These are phyloP conservation scores for Debaryomycetaceae sp. DNA, from an alignment of 1,139 yeast species.

Conservation along the genomic window DNA sequence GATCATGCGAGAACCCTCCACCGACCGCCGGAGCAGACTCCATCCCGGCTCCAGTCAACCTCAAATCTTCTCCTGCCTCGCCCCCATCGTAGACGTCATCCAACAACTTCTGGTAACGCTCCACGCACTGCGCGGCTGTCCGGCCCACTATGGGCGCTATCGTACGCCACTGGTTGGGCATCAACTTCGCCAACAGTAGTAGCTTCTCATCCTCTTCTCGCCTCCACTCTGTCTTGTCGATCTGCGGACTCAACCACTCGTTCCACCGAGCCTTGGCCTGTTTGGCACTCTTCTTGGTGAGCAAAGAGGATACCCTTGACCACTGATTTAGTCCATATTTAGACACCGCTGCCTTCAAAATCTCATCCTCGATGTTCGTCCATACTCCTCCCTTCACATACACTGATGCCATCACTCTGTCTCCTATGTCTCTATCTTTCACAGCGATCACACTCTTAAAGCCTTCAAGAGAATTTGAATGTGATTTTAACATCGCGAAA, in stretches of 20 bases:
- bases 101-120: slow-evolving; percentile 75
- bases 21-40: slow-evolving; percentile 51
- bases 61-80: slow-evolving; percentile 33
- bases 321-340: slow-evolving; percentile 94
- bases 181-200: slow-evolving; percentile 58
- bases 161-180: slow-evolving; percentile 95
- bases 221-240: slow-evolving; percentile 66
- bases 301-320: slow-evolving; percentile 85
- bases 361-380: slow-evolving; percentile 90
- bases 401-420: slow-evolving; percentile 37
- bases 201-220: slow-evolving; percentile 74
- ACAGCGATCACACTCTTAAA: neutral
- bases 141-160: slow-evolving; percentile 78
- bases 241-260: slow-evolving; percentile 79
- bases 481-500: neutral
- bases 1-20: slow-evolving; percentile 44
- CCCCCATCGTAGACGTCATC: slow-evolving; percentile 44
- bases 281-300: slow-evolving; percentile 82
- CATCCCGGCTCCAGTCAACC: slow-evolving; percentile 52
- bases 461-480: neutral
- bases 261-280: slow-evolving; percentile 94
- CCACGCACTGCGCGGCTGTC: slow-evolving; percentile 87
- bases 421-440: neutral
- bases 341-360: slow-evolving; percentile 83
- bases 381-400: slow-evolving; percentile 87